These are phyloP conservation scores for Cladosporium oxysporum DNA, from an alignment of 2,329 filamentous ascomycete genomes.

Conservation along the genomic window DNA sequence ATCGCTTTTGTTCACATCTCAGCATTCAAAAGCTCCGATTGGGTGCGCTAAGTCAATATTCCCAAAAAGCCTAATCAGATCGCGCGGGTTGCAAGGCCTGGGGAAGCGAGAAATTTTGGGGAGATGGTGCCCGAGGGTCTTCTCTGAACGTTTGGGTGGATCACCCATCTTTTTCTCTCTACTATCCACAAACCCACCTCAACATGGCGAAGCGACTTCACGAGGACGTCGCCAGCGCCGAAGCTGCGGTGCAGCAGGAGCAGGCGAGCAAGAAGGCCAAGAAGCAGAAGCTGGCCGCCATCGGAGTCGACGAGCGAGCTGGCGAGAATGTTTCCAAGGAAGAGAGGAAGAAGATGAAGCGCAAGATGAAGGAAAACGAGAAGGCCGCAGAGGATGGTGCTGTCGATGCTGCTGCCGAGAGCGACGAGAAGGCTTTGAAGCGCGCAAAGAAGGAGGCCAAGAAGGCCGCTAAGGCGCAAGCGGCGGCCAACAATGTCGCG, in stretches of 20 bases:
- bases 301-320: conserved; percentile 25
- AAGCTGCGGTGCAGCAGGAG: conserved; percentile 30
- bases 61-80: neutral
- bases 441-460: conserved; percentile 32
- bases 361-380: conserved; percentile 33
- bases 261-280: conserved; percentile 44
- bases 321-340: conserved; percentile 38
- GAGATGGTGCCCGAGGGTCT: neutral
- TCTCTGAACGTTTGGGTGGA: neutral
- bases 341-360: conserved; percentile 43
- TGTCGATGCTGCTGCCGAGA: conserved; percentile 17
- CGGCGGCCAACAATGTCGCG: conserved; percentile 28
- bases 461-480: conserved; percentile 30
- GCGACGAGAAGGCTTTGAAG: conserved; percentile 22
- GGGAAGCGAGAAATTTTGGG: conserved; percentile 4
- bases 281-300: conserved; percentile 34
- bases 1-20: neutral
- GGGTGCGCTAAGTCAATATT: neutral
- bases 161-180: neutral
- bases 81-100: neutral
- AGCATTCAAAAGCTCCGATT: neutral
- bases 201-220: conserved; percentile 28
- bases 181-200: neutral
- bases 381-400: conserved; percentile 21
- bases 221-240: conserved; percentile 25